Evolutionary conservation across 2,329 filamentous ascomycete genomes (phyloP).

Genomic region (Remersonia thermophila): DNA sequence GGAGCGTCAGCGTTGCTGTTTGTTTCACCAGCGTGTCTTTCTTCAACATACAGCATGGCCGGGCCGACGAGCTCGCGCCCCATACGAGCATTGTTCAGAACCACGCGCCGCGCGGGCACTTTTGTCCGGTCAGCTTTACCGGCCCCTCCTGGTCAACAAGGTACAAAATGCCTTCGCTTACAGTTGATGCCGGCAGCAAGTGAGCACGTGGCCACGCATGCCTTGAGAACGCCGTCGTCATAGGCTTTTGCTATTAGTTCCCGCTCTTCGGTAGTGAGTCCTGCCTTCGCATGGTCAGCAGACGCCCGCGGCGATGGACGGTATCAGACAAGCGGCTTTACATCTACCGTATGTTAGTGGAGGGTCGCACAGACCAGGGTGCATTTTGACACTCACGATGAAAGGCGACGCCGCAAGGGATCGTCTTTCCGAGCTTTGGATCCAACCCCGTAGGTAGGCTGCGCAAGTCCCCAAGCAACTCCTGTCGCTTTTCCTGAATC

Average conservation of each 20-base stretch:
- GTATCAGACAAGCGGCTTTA: conserved; percentile 24
- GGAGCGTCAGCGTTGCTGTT: too few species aligned
- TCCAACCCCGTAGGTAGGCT: conserved; percentile 57
- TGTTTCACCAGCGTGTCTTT: too few species aligned
- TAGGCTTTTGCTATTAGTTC: conserved; percentile 61
- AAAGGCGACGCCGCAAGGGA: conserved; percentile 58
- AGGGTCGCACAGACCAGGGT: too few species aligned
- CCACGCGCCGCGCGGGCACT: conserved; percentile 58
- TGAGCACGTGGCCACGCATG: conserved; percentile 66
- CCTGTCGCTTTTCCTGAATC: conserved; percentile 45
- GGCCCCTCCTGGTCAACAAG: not conserved
- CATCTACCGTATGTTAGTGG: not conserved
- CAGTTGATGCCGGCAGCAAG: conserved; percentile 70
- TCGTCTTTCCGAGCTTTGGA: conserved; percentile 48
- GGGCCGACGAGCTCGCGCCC: conserved; percentile 65
- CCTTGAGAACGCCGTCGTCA: conserved; percentile 52
- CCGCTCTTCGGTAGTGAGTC: conserved; percentile 62
- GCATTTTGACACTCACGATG: conserved; percentile 54
- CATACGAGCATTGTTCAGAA: conserved; percentile 64
- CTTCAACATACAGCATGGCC: conserved; percentile 46
- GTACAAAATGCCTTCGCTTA: not conserved
- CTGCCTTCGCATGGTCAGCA: conserved; percentile 33
- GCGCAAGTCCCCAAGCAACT: conserved; percentile 53
- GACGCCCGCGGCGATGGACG: conserved; percentile 8
- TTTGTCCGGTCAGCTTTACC: not conserved